phyloP scores from a whole-genome alignment of 192 early-diverging fungal species.

The Umbelopsis vinacea region DNA sequence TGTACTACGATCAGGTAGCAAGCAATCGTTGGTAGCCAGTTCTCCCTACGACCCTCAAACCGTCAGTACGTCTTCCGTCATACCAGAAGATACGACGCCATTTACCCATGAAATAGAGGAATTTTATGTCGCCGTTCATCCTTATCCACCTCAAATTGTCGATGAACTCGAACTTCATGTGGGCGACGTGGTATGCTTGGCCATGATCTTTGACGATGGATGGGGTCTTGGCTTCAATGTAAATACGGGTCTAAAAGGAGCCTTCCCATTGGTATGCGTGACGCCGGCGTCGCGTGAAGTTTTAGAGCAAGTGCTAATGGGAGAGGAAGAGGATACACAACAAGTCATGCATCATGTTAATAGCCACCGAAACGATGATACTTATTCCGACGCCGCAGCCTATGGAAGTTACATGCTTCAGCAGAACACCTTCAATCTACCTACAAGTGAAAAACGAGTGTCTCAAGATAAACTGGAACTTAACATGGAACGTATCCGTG shows the following conservation, averaged over 20 bases:
- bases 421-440: not conserved
- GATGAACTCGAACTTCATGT: constrained; percentile 78
- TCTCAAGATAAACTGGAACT: constrained; percentile 14
- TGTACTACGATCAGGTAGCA: constrained; percentile 17
- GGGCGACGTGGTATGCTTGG: constrained; percentile 75
- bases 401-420: constrained; percentile 11
- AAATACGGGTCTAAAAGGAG: constrained; percentile 70
- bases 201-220: constrained; percentile 84
- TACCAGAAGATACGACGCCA: not conserved
- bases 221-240: constrained; percentile 88
- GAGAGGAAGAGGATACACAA: not conserved
- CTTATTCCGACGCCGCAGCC: constrained; percentile 4
- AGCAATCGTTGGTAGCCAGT: constrained; percentile 9
- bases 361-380: not conserved
- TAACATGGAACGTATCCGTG: constrained; percentile 22
- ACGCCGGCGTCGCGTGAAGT: constrained; percentile 21
- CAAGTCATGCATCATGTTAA: not conserved
- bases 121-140: constrained; percentile 40
- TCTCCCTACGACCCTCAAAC: constrained; percentile 8
- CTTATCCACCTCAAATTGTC: constrained; percentile 69
- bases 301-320: constrained; percentile 35
- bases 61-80: not conserved
- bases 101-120: constrained; percentile 31
- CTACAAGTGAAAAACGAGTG: not conserved
- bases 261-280: constrained; percentile 87